Evolutionary conservation across 305 asterid species (phyloP).

Genomic region (Coffea humblotiana): DNA sequence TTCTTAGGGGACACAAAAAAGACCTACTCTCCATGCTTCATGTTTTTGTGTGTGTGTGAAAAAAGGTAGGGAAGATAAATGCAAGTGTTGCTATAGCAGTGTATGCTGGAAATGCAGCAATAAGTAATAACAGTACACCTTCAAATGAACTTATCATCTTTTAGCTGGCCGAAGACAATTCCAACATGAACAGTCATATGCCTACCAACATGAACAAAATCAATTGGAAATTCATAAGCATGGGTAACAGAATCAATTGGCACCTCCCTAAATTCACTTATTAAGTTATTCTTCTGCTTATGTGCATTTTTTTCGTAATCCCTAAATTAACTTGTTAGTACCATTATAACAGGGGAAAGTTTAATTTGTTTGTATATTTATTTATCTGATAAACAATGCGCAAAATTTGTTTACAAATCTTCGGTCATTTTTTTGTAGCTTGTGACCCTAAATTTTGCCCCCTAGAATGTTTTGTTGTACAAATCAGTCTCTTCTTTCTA

Average conservation of each 20-base stretch:
- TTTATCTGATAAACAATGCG: too few species aligned
- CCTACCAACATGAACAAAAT: neutral
- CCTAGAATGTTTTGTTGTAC: too few species aligned
- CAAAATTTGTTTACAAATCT: too few species aligned
- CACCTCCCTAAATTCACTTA: neutral
- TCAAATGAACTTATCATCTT: slow-evolving; percentile 1
- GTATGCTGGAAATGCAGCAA: neutral
- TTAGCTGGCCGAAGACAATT: neutral
- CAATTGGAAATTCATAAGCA: neutral
- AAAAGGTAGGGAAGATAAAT: neutral
- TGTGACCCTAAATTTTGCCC: too few species aligned
- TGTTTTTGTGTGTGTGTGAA: neutral
- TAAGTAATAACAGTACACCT: neutral
- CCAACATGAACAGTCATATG: slow-evolving; percentile 16
- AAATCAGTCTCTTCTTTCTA: too few species aligned
- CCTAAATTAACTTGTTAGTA: neutral
- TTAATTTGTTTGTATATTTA: too few species aligned
- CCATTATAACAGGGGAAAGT: neutral
- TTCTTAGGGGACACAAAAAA: slow-evolving; percentile 12
- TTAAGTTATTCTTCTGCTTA: neutral
- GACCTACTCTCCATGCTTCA: neutral
- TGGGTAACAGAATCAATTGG: neutral
- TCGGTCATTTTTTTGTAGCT: too few species aligned
- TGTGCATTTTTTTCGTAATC: neutral
- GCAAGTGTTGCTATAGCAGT: neutral